A percentile compares a stretch with the other conserved stretches of the same genome.
phyloP scores from a whole-genome alignment of 139 green algal species.

The Mychonastes homosphaera region DNA sequence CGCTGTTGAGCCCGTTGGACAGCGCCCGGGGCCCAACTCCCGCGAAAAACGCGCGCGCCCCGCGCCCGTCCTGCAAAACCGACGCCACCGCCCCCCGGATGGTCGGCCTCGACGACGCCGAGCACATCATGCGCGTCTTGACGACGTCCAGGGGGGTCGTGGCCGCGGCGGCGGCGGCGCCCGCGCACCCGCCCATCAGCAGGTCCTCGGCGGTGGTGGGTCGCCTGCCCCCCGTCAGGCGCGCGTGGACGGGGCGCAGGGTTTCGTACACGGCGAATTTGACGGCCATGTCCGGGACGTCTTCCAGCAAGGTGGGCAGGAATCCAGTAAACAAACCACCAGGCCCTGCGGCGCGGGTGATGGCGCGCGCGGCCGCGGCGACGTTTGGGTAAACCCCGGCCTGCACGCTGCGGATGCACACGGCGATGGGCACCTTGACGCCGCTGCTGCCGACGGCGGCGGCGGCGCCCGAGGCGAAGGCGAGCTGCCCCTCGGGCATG shows the following conservation, averaged over 20 bases:
- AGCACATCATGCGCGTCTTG: constrained; percentile 91
- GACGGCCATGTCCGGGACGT: constrained; percentile 86
- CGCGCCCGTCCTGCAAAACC: constrained; percentile 34
- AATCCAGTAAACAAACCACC: constrained; percentile 77
- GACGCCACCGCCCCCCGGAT: constrained; percentile 31
- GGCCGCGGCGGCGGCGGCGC: constrained; percentile 69
- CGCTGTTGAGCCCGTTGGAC: constrained; percentile 80
- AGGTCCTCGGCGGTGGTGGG: constrained; percentile 60
- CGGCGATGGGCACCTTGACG: constrained; percentile 80
- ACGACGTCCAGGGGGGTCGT: constrained; percentile 91
- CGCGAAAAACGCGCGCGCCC: constrained; percentile 40
- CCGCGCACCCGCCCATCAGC: constrained; percentile 57
- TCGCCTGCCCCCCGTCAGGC: constrained; percentile 12
- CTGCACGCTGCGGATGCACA: constrained; percentile 80
- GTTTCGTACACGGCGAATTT: constrained; percentile 87
- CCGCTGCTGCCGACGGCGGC: constrained; percentile 39
- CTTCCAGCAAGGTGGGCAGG: constrained; percentile 77
- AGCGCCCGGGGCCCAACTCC: constrained; percentile 67
- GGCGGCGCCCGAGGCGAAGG: constrained; percentile 42
- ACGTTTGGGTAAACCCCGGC: constrained; percentile 75
- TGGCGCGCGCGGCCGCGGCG: constrained; percentile 47
- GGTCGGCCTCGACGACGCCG: constrained; percentile 47
- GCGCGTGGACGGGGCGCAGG: constrained; percentile 45
- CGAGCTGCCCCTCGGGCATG: constrained; percentile 26
- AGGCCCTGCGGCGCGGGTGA: constrained; percentile 47